Evolutionary conservation across 2,329 filamentous ascomycete species (phyloP).

Genomic region (Penicillium sumatraense): DNA sequence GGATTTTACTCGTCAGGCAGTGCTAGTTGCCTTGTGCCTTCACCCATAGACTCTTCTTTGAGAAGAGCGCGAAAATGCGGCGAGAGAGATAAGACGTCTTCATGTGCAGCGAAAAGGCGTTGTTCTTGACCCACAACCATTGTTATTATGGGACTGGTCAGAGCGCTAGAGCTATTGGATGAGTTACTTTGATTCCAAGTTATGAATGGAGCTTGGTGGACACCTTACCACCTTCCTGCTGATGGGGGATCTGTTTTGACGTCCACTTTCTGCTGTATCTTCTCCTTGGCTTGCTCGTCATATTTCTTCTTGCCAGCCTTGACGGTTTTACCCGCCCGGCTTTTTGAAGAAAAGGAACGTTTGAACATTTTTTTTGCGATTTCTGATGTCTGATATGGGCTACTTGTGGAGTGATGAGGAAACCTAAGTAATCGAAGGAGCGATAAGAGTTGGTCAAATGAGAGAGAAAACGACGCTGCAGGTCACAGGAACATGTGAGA

Average conservation of each 20-base stretch:
- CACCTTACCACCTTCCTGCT: slow-evolving; percentile 52
- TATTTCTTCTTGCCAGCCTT: slow-evolving; percentile 76
- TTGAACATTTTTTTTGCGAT: slow-evolving; percentile 76
- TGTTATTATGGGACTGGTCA: slow-evolving; percentile 79
- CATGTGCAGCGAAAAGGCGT: slow-evolving; percentile 91
- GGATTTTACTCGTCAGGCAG: slow-evolving; percentile 64
- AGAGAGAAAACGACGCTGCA: slow-evolving; percentile 47
- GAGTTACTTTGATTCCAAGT: slow-evolving; percentile 1
- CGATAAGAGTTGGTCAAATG: slow-evolving; percentile 41
- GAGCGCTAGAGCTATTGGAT: slow-evolving; percentile 39
- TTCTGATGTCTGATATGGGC: slow-evolving; percentile 42
- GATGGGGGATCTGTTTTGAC: slow-evolving; percentile 69
- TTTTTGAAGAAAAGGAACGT: slow-evolving; percentile 82
- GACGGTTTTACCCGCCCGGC: slow-evolving; percentile 85
- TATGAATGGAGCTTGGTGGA: slow-evolving; percentile 5
- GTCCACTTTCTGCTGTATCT: slow-evolving; percentile 83
- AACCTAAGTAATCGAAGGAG: slow-evolving; percentile 46
- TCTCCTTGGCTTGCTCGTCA: slow-evolving; percentile 80
- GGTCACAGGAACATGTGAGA: slow-evolving; percentile 54
- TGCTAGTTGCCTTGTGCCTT: slow-evolving; percentile 73
- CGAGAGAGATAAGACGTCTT: slow-evolving; percentile 85
- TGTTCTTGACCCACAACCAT: slow-evolving; percentile 82
- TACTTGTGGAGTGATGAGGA: slow-evolving; percentile 32
- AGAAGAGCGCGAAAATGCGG: slow-evolving; percentile 79
- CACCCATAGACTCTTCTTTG: slow-evolving; percentile 73